A percentile compares a stretch with the other conserved stretches of the same genome.
Conservation (phyloP, 1,284 basidiomycete genomes). For the Trichosporon ovoides region DNA sequence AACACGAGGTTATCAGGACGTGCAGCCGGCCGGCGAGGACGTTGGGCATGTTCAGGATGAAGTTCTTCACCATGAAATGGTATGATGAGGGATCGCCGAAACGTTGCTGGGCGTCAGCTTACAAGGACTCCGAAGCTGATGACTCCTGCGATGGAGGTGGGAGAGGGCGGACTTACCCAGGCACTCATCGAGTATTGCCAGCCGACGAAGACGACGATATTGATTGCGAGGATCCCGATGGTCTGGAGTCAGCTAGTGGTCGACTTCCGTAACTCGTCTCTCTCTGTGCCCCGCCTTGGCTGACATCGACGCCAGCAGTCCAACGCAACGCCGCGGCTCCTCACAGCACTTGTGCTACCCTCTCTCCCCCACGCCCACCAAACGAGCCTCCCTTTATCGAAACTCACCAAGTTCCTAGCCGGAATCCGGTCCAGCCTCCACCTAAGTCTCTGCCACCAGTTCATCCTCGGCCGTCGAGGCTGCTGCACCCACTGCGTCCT, state of each 20-base stretch:
- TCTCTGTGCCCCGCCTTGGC: too few relatives aligned
- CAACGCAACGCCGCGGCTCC: too few relatives aligned
- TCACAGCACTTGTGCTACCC: too few relatives aligned
- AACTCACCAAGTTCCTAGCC: neutral
- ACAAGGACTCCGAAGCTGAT: neutral
- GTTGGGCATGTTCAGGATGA: constrained; percentile 59
- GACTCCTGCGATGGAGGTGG: too few relatives aligned
- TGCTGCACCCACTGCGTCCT: neutral
- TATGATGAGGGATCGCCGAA: constrained; percentile 54
- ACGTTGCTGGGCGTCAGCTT: constrained; percentile 26
- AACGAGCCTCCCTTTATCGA: too few relatives aligned
- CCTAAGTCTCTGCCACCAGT: neutral
- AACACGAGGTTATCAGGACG: constrained; percentile 68
- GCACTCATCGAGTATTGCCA: constrained; percentile 45
- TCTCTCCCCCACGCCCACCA: too few relatives aligned
- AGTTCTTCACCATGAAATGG: constrained; percentile 64
- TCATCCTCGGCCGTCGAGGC: neutral
- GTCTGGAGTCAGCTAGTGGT: constrained; percentile 1
- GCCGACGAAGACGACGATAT: constrained; percentile 39
- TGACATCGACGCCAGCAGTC: too few relatives aligned
- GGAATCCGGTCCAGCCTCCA: neutral
- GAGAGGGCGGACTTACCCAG: constrained; percentile 39
- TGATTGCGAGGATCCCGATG: constrained; percentile 34
- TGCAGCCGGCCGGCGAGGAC: constrained; percentile 68
- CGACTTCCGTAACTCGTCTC: too few relatives aligned